Conservation (phyloP, 352 stramenopile species). For the Aphanomyces astaci region DNA sequence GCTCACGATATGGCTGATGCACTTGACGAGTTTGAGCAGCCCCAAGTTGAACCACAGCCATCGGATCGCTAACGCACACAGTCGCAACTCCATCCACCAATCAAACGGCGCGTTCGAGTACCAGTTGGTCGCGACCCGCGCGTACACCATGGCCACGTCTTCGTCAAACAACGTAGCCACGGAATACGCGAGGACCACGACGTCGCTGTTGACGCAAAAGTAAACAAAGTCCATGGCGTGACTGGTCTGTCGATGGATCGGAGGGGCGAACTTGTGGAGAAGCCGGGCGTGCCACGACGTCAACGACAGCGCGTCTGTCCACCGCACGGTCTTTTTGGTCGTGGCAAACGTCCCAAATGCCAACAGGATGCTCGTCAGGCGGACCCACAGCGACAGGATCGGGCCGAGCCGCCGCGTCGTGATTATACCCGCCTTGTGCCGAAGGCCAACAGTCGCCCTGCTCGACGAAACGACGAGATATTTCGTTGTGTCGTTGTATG, state of each 20-base stretch:
- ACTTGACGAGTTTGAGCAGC: slow-evolving; percentile 14
- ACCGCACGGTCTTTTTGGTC: background rate
- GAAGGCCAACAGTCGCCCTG: background rate
- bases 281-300: background rate
- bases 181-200: slow-evolving; percentile 17
- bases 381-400: background rate
- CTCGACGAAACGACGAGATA: background rate
- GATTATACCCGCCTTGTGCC: background rate
- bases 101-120: background rate
- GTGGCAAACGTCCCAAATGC: background rate
- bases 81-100: background rate
- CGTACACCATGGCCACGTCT: slow-evolving; percentile 6
- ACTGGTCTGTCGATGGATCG: background rate
- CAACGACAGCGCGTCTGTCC: background rate
- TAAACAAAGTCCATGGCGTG: background rate
- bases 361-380: background rate
- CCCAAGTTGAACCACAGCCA: slow-evolving; percentile 15
- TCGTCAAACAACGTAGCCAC: slow-evolving; percentile 1
- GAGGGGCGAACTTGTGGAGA: background rate
- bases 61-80: background rate
- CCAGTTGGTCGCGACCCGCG: background rate
- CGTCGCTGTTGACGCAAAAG: slow-evolving; percentile 22
- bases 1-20: background rate
- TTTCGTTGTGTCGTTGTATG: slow-evolving; percentile 15
- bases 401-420: background rate